Base-by-base conservation (phyloP, 148 eudicot genomes). In the Hydrangea macrophylla region DNA sequence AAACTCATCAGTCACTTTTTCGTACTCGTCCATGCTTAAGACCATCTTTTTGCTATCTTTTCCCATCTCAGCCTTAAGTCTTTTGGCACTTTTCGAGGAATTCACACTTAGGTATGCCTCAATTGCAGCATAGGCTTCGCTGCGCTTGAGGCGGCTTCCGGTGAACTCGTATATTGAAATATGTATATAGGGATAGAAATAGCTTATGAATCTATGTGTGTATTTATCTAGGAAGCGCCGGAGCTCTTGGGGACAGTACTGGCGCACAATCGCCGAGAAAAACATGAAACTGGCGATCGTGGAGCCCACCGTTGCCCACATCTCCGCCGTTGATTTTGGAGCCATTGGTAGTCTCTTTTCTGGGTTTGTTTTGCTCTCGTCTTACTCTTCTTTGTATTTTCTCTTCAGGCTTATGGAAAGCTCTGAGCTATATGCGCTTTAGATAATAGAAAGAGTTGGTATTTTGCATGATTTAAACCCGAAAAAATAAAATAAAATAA, bases 201-300 rank as follows among this genome's bases (percentile, higher is more conserved):
- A 54, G 9, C 58, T 58, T 18, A 20, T 57, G 23, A 83, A 20
- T 1, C 22, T 64, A 17, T 22, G 32, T 7, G 65, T 57, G 22
- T 26, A 27, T 33, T 68, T 81, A 18, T 77, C 79, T 0, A 81
- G 31, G 70, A 61, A 64, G 25, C 36, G 68, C 8, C 71, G 67
- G 15, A 81, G 79, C 67, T 75, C 77, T 0, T 48, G 35, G 18
- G 87, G 90, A n/a, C 80, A 77, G 69, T 76, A 81, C 32, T 72
- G 77, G 68, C 79, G 63, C 39, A 83, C 35, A 70, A 83, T 86
- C 9, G 86, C 75, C 79, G 75, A 81, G 36, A 79, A 25, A 7
- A 85, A 82, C 77, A 85, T 73, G 64, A 82, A 55, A 57, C 84
- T 85, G 13, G 80, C 78, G 30, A 85, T 23, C 12, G 78, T 53